Evolutionary conservation across 208 protist genomes (phyloP), one percentile per base, ranked within the genome.

Genomic region (Acanthamoeba triangularis): DNA sequence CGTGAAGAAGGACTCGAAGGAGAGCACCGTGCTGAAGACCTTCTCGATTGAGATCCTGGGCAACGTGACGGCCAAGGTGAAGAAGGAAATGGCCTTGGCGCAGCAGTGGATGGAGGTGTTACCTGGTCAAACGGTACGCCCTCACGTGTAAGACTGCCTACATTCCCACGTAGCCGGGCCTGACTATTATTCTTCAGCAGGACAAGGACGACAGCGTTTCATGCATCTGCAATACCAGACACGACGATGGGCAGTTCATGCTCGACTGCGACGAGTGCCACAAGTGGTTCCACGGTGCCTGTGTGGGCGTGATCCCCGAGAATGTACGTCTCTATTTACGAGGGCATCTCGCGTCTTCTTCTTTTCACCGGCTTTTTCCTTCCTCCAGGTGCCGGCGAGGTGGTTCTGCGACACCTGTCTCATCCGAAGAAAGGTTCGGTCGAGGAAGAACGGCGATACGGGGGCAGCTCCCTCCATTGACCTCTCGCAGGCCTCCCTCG

Each of bases 271-370:
- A 94, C 35, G 69, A 94, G 25, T 94, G 90, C 11, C 90, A 94
- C 67, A 94, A 94, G 90, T 94, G 90, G 90, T 94, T 94, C 47
- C 90, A 94, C 35, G 90, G 90, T 14, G 69, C n/a, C 35, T 94
- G 90, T 44, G 90, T 94, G 3, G 90, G 90, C 49, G 72, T 94
- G 11, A n/a, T 84, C 10, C 90, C 61, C 28, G 67, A 94, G 16
- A 47, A 94, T 11, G 90, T 94, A 61, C 16, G 6, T 33, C 33
- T 33, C 25, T n/a, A 13, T 69, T 65, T 16, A 44, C 23, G 28
- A 78, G 23, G 6, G 5, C 13, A 76, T 18, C 69, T 52, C 13
- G 47, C 23, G 28, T 30, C n/a, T 69, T 69, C 20, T 69, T 33
- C n/a, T 0, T 74, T 30, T 41, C 67, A 20, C 67, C 28, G 8